phyloP scores from a whole-genome alignment of 306 rosid species.

The Lablab purpureus region DNA sequence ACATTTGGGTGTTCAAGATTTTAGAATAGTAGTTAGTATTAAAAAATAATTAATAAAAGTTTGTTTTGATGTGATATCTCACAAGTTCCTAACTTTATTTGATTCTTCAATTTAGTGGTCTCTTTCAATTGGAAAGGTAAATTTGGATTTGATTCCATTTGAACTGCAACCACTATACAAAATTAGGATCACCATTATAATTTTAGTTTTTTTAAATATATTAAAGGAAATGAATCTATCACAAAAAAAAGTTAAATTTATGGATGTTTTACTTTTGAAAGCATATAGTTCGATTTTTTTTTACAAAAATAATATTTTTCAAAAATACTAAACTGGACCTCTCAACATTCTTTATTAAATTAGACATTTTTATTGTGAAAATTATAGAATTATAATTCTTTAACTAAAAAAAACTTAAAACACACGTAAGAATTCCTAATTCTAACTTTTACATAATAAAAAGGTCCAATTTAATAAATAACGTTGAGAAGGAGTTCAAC shows the following conservation, averaged over 20 bases:
- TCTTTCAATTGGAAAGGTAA: background rate
- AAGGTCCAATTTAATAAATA: no score
- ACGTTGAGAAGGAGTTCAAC: no score
- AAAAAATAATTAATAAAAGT: background rate
- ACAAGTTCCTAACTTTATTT: background rate
- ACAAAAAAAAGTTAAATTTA: background rate
- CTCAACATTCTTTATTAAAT: no score
- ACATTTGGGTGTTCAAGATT: background rate
- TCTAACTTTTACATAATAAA: no score
- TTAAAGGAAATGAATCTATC: background rate
- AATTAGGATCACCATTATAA: background rate
- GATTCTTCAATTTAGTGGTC: background rate
- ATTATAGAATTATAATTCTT: no score
- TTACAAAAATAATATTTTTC: no score
- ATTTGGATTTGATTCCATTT: background rate
- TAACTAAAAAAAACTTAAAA: no score
- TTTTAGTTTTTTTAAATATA: background rate
- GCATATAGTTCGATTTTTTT: no score
- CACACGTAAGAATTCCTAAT: no score
- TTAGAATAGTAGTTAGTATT: background rate
- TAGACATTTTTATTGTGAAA: no score
- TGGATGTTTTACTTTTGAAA: no score
- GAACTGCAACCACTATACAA: background rate
- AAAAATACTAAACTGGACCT: no score
- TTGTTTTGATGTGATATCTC: background rate